These are phyloP conservation scores for Leishmania lainsoni DNA, from an alignment of 208 protist species.

Conservation along the genomic window DNA sequence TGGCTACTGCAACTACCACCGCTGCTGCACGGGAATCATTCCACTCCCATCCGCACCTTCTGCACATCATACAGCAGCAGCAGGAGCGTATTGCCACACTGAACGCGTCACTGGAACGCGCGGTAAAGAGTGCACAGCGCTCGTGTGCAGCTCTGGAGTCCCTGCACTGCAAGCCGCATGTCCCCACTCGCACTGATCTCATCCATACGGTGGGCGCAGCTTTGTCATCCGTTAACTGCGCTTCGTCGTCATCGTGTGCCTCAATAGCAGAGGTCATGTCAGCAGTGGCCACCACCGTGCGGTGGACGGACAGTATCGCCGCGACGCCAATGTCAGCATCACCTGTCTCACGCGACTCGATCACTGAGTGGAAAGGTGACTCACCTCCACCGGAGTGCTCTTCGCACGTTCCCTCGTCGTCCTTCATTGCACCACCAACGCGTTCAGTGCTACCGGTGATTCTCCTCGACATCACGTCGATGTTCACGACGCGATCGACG, in stretches of 20 bases:
- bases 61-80: slow-evolving; percentile 25
- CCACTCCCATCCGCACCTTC: slow-evolving; percentile 7
- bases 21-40: not conserved
- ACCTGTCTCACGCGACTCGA: not conserved
- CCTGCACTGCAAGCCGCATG: not conserved
- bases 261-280: not conserved
- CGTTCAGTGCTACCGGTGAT: slow-evolving; percentile 37
- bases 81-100: slow-evolving; percentile 29
- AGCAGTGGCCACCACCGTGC: not conserved
- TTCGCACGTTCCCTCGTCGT: slow-evolving; percentile 8
- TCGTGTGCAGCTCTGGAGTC: not conserved
- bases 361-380: not conserved
- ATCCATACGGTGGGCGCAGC: not conserved
- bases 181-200: not conserved
- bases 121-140: not conserved
- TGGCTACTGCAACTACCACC: not conserved
- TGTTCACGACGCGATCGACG: slow-evolving; percentile 28
- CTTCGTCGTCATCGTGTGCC: not conserved
- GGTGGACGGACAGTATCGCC: slow-evolving; percentile 3
- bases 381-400: not conserved
- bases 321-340: not conserved
- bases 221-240: not conserved
- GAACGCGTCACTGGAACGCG: slow-evolving; percentile 15
- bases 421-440: not conserved
- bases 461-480: slow-evolving; percentile 53